Evolutionary conservation across 2,329 filamentous ascomycete genomes (phyloP).

Genomic region (Talaromyces sp.): DNA sequence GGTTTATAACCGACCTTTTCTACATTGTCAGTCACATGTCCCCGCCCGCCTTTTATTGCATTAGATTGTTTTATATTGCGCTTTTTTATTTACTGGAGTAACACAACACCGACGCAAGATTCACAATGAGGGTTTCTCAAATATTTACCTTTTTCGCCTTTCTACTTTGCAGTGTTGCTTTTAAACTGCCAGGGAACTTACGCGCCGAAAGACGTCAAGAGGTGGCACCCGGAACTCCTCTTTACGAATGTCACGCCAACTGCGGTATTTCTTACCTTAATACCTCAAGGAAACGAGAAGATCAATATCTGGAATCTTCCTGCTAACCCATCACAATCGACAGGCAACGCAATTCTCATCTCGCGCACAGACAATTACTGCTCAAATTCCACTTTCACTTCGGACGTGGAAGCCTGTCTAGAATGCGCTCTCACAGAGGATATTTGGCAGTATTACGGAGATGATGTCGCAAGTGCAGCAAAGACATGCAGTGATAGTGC

Average conservation of each 20-base stretch:
- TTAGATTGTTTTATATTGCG: background rate
- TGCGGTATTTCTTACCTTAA: constrained; percentile 23
- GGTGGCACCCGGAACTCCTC: constrained; percentile 20
- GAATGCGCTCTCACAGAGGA: constrained; percentile 41
- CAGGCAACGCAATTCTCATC: constrained; percentile 25
- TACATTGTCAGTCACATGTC: background rate
- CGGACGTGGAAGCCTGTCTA: constrained; percentile 29
- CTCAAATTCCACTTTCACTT: constrained; percentile 22
- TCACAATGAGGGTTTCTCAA: background rate
- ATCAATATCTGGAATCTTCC: background rate
- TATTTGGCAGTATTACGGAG: constrained; percentile 44
- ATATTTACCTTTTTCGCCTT: background rate
- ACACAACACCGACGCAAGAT: background rate
- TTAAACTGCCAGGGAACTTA: background rate
- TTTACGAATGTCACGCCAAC: constrained; percentile 32
- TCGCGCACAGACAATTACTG: constrained; percentile 22
- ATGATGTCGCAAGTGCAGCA: constrained; percentile 34
- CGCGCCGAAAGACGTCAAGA: background rate
- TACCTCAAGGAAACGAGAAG: background rate
- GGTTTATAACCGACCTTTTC: background rate
- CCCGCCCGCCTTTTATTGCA: background rate
- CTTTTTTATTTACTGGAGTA: background rate
- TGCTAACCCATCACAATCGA: background rate
- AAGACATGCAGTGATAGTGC: constrained; percentile 25
- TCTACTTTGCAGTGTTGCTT: background rate